Evolutionary conservation across 805 yeast genomes (phyloP).

Genomic region (Hanseniaspora guilliermondii): DNA sequence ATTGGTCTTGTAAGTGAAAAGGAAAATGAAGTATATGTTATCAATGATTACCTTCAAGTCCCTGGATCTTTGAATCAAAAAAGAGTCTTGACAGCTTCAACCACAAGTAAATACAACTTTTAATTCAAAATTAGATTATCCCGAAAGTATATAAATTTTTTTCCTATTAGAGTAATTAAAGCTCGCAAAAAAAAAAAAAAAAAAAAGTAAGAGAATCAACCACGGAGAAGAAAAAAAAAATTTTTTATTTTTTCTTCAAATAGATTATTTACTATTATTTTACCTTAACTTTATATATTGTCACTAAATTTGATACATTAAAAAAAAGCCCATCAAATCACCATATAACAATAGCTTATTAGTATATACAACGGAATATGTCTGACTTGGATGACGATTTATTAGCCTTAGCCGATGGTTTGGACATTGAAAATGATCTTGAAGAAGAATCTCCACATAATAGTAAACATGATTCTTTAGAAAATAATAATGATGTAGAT

Average conservation of each 20-base stretch:
- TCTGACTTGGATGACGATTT: constrained; percentile 89
- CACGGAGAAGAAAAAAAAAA: not conserved
- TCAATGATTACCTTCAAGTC: constrained; percentile 2
- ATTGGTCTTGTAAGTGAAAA: not conserved
- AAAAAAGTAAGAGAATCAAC: no score
- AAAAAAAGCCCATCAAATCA: no score
- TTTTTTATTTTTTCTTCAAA: not conserved
- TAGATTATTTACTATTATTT: not conserved
- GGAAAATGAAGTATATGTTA: constrained; percentile 2
- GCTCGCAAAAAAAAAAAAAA: no score
- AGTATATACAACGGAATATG: constrained; percentile 33
- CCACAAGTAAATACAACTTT: constrained; percentile 7
- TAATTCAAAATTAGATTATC: not conserved
- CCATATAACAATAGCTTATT: no score
- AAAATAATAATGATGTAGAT: constrained; percentile 19
- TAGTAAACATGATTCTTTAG: constrained; percentile 13
- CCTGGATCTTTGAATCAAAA: not conserved
- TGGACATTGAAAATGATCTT: constrained; percentile 34
- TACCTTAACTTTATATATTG: no score
- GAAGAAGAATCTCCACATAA: constrained; percentile 24
- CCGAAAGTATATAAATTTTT: not conserved
- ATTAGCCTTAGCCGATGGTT: constrained; percentile 84
- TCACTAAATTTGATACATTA: no score
- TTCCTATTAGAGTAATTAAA: not conserved
- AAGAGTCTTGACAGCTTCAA: not conserved